These are phyloP conservation scores for Ceratocystis papillata DNA, from an alignment of 2,329 filamentous ascomycete genomes.

Conservation along the genomic window DNA sequence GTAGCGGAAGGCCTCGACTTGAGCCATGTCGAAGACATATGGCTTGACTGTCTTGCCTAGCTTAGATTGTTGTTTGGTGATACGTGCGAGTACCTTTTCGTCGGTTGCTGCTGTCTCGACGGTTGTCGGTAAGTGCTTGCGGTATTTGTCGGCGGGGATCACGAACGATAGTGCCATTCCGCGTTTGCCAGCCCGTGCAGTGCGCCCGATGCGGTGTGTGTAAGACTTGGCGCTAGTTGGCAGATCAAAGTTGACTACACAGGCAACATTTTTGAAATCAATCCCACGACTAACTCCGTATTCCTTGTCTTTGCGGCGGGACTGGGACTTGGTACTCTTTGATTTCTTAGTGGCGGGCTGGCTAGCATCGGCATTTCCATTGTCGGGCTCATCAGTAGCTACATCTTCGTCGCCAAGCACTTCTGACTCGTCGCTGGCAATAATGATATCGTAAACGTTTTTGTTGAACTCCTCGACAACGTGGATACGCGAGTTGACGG, in stretches of 20 bases:
- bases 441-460: slow-evolving; percentile 94
- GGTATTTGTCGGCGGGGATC: slow-evolving; percentile 67
- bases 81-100: slow-evolving; percentile 71
- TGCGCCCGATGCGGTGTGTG: slow-evolving; percentile 91
- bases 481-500: slow-evolving; percentile 84
- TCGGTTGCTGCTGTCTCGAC: slow-evolving; percentile 68
- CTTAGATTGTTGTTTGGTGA: slow-evolving; percentile 67
- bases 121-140: slow-evolving; percentile 81
- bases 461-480: slow-evolving; percentile 97
- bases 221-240: slow-evolving; percentile 82
- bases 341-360: slow-evolving; percentile 28
- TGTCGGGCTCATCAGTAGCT: slow-evolving; percentile 30
- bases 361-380: slow-evolving; percentile 29
- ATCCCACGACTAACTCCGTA: slow-evolving; percentile 94
- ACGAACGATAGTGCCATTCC: slow-evolving; percentile 97
- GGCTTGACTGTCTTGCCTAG: slow-evolving; percentile 72
- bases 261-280: slow-evolving; percentile 90
- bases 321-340: slow-evolving; percentile 34
- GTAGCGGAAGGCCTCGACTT: slow-evolving; percentile 89
- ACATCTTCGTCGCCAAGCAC: slow-evolving; percentile 56
- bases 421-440: slow-evolving; percentile 86
- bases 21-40: slow-evolving; percentile 89
- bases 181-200: slow-evolving; percentile 77
- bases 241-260: slow-evolving; percentile 94
- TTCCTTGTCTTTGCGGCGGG: slow-evolving; percentile 61